phyloP scores from a whole-genome alignment of 345 rosid genomes.

The Gynandropsis gynandra region DNA sequence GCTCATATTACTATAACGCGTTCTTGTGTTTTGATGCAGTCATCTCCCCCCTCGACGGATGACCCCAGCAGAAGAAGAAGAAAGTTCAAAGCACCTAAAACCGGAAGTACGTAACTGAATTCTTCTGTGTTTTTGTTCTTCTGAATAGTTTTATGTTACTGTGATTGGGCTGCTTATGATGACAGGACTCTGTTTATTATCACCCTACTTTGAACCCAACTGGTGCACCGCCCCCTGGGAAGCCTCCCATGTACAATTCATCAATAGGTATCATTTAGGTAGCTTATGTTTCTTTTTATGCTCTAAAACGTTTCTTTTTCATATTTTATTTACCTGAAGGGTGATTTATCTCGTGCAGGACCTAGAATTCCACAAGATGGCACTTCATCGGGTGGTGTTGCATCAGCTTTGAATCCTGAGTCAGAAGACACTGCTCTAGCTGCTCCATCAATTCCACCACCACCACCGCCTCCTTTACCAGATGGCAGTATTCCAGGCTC shows the following conservation, averaged over 20 bases:
- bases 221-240: slow-evolving; percentile 99
- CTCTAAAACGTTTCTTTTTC: slow-evolving; percentile 9
- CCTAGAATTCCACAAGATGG: slow-evolving; percentile 66
- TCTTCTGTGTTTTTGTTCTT: slow-evolving; percentile 9
- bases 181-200: slow-evolving; percentile 94
- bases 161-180: slow-evolving; percentile 21
- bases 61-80: slow-evolving; percentile 79
- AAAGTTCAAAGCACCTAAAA: slow-evolving; percentile 62
- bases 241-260: slow-evolving; percentile 91
- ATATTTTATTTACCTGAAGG: slow-evolving; percentile 1
- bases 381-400: slow-evolving; percentile 51
- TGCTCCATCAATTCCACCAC: slow-evolving; percentile 55
- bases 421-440: slow-evolving; percentile 51
- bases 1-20: slow-evolving; percentile 1
- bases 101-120: slow-evolving; percentile 59
- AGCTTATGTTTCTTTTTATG: slow-evolving; percentile 1
- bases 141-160: slow-evolving; percentile 10
- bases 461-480: slow-evolving; percentile 68
- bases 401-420: slow-evolving; percentile 52
- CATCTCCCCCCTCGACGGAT: slow-evolving; percentile 78
- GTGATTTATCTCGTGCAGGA: slow-evolving; percentile 43
- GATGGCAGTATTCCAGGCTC: slow-evolving; percentile 33
- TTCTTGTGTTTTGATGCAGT: slow-evolving; percentile 41
- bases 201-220: slow-evolving; percentile 95
- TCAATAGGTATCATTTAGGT: slow-evolving; percentile 44